These are phyloP conservation scores for Zasmidium citrigriseum DNA, from an alignment of 2,329 filamentous ascomycete genomes.

Conservation along the genomic window DNA sequence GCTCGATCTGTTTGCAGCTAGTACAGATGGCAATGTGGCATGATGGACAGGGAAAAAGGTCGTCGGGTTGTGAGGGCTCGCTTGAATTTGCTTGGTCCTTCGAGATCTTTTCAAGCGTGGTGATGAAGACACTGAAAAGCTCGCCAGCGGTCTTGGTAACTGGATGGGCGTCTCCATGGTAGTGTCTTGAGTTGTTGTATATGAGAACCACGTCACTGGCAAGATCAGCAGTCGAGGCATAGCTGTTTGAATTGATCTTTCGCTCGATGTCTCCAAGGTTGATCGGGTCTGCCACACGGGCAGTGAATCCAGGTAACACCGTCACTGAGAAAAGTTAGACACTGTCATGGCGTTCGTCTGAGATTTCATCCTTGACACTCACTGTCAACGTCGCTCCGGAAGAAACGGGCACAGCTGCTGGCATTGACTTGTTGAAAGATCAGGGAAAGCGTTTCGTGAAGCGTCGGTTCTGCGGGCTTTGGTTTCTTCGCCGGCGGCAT, in stretches of 20 bases:
- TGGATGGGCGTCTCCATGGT: constrained; percentile 16
- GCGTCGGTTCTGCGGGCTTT: neutral
- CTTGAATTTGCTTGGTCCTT: neutral
- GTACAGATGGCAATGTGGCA: constrained; percentile 48
- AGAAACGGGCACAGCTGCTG: constrained; percentile 20
- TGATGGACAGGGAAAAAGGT: constrained; percentile 44
- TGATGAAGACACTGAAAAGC: constrained; percentile 9
- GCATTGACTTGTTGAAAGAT: constrained; percentile 13
- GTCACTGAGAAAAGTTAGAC: no score
- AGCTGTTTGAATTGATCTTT: constrained; percentile 2
- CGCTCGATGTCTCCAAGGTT: constrained; percentile 13
- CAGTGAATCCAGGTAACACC: constrained; percentile 5
- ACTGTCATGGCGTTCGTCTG: no score
- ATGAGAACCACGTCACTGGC: constrained; percentile 17
- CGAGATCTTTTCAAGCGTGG: constrained; percentile 7
- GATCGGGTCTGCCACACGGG: constrained; percentile 9
- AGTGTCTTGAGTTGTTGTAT: constrained; percentile 9
- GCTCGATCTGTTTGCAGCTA: constrained; percentile 45
- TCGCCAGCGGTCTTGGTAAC: constrained; percentile 13
- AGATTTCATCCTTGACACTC: no score
- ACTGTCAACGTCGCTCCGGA: constrained; percentile 13
- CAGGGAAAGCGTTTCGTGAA: constrained; percentile 4
- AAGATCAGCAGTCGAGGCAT: constrained; percentile 12
- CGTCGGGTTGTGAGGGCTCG: neutral
- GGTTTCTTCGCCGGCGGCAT: constrained; percentile 1